Base-by-base conservation (phyloP, 352 stramenopile species). In the Pythium apleroticum region DNA sequence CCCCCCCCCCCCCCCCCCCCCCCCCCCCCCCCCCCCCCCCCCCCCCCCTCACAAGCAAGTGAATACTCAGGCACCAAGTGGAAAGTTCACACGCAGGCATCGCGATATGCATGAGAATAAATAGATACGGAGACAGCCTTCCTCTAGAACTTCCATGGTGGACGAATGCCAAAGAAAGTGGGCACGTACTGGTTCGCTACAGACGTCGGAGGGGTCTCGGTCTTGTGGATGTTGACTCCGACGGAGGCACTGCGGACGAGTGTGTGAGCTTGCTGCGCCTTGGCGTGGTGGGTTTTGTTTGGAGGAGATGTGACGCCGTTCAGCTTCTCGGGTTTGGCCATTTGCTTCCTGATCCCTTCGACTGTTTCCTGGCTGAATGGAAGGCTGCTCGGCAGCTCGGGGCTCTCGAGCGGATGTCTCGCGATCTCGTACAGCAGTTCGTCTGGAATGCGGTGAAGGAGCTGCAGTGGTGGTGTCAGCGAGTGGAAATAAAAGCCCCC, bases 371-470 rank as follows among this genome's bases (percentile, higher is more conserved):
- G 54, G 19, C 80, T 81, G 35, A 88, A 84, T 11, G 84, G 79
- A 45, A 93, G 48, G 31, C 82, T 88, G 0, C 67, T 72, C 19
- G 75, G 72, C 5, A 65, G 74, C 52, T 95, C 84, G 3, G 86
- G 78, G 17, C 83, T 75, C 25, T 82, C 83, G 54, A 95, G 90
- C 3, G 90, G 88, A 73, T 97, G 89, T 14, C 86, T 76, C 31
- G 82, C 82, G 52, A 97, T 96, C 61, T 97, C 87, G 60, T 85
- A 92, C 24, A 96, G 49, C 17, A 97, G 77, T 4, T 93, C 84
- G 31, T 95, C 80, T 0, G 90, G 88, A 17, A 97, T 64, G n/a
- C 88, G 86, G 24, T 96, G 89, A 11, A 96, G 75, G 25, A 97
- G 65, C 74, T 94, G 55, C 15, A 58, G 17, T 25, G 31, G 22